A percentile compares a stretch with the other conserved stretches of the same genome.
phyloP scores from a whole-genome alignment of 2,329 filamentous ascomycete species.

The Colletotrichum sojae region DNA sequence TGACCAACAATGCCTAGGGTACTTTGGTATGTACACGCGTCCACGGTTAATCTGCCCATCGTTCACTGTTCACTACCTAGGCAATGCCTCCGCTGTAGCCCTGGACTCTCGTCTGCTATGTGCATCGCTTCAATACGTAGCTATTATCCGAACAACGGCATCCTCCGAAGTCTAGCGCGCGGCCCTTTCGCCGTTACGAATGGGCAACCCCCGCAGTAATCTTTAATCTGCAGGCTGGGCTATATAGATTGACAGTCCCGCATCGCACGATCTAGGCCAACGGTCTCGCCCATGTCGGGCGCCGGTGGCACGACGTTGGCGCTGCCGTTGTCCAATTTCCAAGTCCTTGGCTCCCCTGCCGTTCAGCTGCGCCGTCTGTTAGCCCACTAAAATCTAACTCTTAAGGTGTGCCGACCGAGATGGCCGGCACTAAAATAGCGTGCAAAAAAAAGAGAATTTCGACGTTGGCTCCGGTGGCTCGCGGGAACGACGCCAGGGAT shows the following conservation, averaged over 20 bases:
- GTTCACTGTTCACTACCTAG: too few species aligned
- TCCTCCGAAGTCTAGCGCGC: constrained; percentile 6
- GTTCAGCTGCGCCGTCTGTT: not conserved
- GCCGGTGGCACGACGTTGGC: constrained; percentile 28
- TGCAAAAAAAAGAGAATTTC: not conserved
- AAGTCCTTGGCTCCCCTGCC: constrained; percentile 28
- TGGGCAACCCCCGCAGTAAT: constrained; percentile 1
- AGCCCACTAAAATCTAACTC: constrained; percentile 23
- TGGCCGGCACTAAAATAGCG: constrained; percentile 18
- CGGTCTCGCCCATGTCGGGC: constrained; percentile 24
- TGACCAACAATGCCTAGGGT: too few species aligned
- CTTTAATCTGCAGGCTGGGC: too few species aligned
- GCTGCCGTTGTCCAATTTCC: constrained; percentile 31
- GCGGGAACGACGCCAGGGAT: constrained; percentile 31
- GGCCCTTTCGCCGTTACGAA: constrained; percentile 1
- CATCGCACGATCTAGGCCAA: constrained; percentile 16
- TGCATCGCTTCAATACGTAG: too few species aligned
- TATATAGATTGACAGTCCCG: not conserved
- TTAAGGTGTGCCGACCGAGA: constrained; percentile 27
- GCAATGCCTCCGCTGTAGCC: too few species aligned
- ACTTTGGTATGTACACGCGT: constrained; percentile 5
- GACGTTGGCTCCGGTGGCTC: constrained; percentile 8
- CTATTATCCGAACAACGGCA: not conserved
- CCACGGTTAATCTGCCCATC: too few species aligned
- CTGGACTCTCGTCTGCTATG: too few species aligned